Evolutionary conservation across 345 rosid species (phyloP).

Genomic region (Euphorbia pulcherrima): DNA sequence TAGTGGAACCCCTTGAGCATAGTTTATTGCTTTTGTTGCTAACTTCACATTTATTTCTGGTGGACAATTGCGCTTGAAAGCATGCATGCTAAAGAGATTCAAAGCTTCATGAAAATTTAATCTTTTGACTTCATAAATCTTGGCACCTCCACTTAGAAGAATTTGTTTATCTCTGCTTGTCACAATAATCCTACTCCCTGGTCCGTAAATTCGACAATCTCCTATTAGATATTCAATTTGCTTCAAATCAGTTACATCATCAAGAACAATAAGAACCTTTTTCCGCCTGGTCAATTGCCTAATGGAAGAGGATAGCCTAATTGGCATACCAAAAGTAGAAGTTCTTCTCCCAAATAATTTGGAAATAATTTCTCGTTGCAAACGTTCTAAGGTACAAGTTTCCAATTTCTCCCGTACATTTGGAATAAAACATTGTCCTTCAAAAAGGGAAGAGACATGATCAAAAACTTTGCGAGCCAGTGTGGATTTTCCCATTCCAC

Average conservation of each 20-base stretch:
- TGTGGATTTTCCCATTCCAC: slow-evolving; percentile 12
- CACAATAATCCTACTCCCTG: slow-evolving; percentile 10
- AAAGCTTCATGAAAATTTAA: background rate
- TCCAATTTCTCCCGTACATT: background rate
- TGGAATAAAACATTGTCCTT: no score
- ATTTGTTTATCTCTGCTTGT: slow-evolving; percentile 6
- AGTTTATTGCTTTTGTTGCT: background rate
- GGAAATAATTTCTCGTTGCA: background rate
- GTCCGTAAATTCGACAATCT: background rate
- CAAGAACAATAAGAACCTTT: no score
- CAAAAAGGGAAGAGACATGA: background rate
- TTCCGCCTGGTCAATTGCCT: background rate
- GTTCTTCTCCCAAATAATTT: no score
- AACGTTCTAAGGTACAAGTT: background rate
- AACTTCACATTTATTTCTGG: background rate
- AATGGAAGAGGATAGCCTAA: background rate
- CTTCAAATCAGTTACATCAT: no score
- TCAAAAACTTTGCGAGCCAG: background rate
- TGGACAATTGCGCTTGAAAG: slow-evolving; percentile 1
- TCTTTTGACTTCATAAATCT: background rate
- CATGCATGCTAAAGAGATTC: slow-evolving; percentile 3
- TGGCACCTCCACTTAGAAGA: background rate
- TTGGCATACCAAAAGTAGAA: background rate
- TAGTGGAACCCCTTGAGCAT: slow-evolving; percentile 7
- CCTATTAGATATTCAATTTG: background rate